Evolutionary conservation across 2,329 filamentous ascomycete genomes (phyloP), one percentile per base, ranked within the genome.

Genomic region (Magnaporthiopsis rhizophila): DNA sequence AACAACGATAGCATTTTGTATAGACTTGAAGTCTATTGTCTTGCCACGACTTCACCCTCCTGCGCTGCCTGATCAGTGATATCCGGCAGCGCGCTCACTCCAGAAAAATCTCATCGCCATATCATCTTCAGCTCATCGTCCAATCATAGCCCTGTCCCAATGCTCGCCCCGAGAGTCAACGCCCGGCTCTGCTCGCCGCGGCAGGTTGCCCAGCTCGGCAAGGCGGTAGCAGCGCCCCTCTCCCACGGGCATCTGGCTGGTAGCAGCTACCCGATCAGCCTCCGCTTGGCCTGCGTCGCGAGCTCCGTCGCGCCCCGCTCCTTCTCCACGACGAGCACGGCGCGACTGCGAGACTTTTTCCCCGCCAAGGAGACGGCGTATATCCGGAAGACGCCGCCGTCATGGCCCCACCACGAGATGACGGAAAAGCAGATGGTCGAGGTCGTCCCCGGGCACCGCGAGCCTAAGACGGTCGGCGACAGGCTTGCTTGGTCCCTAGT

Each of bases 401-500:
- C 88, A 67, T 92, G 89, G 88, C 82, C 83, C 38, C 88, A 90
- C 71, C 87, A 87, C 66, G 83, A 87, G 66, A 96, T 91, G 75
- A 90, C 89, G 34, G 83, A 89, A 72, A 82, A 89, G 67, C 89
- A 97, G 74, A 95, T 98, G 89, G 80, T 84, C 30, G 76, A 76
- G 26, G 85, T 98, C 62, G 80, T 81, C 59, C 85, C 94, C 3
- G 91, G 89, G 28, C 94, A 98, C 73, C 89, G 94, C 30, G 75
- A 88, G 69, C 86, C 90, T 1, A 82, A 86, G 71, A 89, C 85
- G 15, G 81, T 86, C 72, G 89, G 92, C 5, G 95, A 99, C 74
- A 87, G 86, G 78, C 77, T 89, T 3, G 95, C 95, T 2, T 87
- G 95, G 72, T 83, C 85, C 65, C 86, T 91, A 68, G 89, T 97